Base-by-base conservation (phyloP, 331 rosid genomes). In the Prunus yedoensis region DNA sequence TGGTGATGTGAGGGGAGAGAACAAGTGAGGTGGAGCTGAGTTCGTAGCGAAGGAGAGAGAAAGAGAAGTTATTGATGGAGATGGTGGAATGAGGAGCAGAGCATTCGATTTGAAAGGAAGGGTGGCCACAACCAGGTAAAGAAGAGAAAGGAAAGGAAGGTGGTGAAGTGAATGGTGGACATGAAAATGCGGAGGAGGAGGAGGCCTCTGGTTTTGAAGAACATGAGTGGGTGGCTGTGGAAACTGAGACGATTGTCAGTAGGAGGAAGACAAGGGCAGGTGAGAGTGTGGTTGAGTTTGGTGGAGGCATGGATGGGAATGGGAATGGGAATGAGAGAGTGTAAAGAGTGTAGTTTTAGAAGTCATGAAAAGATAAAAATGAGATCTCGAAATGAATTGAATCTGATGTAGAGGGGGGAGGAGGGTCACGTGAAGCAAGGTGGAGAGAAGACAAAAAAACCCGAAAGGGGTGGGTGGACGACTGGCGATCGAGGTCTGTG, bases 101-200 rank as follows among this genome's bases (percentile, higher is more conserved):
- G 68, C 99, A 95, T 5, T 70, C 80, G 0, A 95, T 51, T 17
- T 92, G 97, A 75, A 95, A 92, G 9, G 88, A 88, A 15, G 99
- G 99, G 88, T 95, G 99, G 68, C 99, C 99, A 16, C 95, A 89
- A 0, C 97, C 97, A 0, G 87, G 93, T 0, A 86, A 64, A 25
- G 81, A 78, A 7, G 99, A 95, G 82, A 95, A 95, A 2, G 99
- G 99, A 66, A 79, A 95, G 1, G 86, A 47, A 4, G 80, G 91
- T 4, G 57, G 5, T 25, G 97, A 70, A 27, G 84, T 20, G 80
- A 89, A 92, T 4, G 97, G 92, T 2, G 97, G 97, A 14, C 97
- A 95, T 0, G 71, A 53, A 49, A 70, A 35, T 23, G 73, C 28
- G 53, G 73, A 51, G 14, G 63, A 51, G 14, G 63, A 41, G 6